A percentile compares a stretch with the other conserved stretches of the same genome.
Conservation (phyloP, 2,329 filamentous ascomycete species). For the Rutstroemia sydowiana region DNA sequence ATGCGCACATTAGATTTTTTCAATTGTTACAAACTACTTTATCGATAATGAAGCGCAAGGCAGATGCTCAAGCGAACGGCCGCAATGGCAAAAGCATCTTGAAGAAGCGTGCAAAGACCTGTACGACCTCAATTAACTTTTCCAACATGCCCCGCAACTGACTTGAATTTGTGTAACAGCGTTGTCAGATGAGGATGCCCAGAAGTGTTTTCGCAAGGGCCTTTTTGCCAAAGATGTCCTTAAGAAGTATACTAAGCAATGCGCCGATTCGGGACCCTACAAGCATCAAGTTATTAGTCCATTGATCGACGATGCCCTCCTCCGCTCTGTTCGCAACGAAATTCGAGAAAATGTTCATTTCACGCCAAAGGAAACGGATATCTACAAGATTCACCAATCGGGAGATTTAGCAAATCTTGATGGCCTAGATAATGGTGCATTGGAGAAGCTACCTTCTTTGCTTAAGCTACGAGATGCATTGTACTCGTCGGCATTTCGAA, state of each 20-base stretch:
- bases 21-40: neutral
- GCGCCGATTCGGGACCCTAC: constrained; percentile 64
- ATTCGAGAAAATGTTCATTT: constrained; percentile 88
- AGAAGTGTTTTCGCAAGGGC: constrained; percentile 51
- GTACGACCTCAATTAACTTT: constrained; percentile 27
- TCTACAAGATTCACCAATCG: constrained; percentile 99
- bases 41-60: constrained; percentile 53
- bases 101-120: constrained; percentile 46
- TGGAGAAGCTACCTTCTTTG: constrained; percentile 82
- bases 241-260: constrained; percentile 51
- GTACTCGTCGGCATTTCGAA: constrained; percentile 83
- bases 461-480: constrained; percentile 86
- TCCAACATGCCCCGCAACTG: constrained; percentile 12
- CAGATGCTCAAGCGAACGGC: constrained; percentile 38
- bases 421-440: constrained; percentile 78
- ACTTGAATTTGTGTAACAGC: constrained; percentile 17
- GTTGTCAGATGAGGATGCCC: constrained; percentile 26
- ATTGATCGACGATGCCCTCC: constrained; percentile 71
- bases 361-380: constrained; percentile 97
- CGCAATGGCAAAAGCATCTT: constrained; percentile 33
- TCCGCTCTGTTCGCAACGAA: constrained; percentile 81
- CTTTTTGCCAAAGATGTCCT: constrained; percentile 57
- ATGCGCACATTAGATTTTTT: neutral
- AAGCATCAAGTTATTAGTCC: constrained; percentile 84
- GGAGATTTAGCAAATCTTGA: constrained; percentile 95